These are phyloP conservation scores for Styphnolobium japonicum DNA, from an alignment of 306 rosid genomes.

Conservation along the genomic window DNA sequence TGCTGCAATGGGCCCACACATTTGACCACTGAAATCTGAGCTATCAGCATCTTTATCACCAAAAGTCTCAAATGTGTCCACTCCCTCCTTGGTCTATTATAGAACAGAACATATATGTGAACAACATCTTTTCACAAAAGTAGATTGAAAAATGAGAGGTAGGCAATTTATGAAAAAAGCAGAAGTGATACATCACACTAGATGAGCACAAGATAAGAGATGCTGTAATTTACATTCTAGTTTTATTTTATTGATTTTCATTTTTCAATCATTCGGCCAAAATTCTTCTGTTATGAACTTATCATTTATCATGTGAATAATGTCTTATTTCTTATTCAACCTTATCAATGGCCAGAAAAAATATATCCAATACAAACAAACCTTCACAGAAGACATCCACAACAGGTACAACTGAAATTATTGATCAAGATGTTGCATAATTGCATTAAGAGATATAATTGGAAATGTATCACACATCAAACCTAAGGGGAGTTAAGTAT, in stretches of 20 bases:
- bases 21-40: constrained; percentile 66
- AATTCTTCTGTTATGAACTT: not conserved
- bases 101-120: constrained; percentile 27
- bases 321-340: not conserved
- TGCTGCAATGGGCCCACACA: constrained; percentile 91
- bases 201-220: constrained; percentile 7
- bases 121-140: constrained; percentile 7
- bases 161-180: constrained; percentile 12
- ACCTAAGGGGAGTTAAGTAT: not conserved
- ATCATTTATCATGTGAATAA: not conserved
- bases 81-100: constrained; percentile 43
- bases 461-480: not conserved
- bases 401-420: not conserved
- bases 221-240: not conserved
- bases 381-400: not conserved
- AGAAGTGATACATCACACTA: constrained; percentile 16
- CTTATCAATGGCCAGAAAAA: not conserved
- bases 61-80: constrained; percentile 32
- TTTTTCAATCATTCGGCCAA: not conserved
- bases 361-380: not conserved
- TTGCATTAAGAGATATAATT: not conserved
- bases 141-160: not conserved
- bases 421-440: not conserved
- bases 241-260: not conserved
- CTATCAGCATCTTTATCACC: constrained; percentile 43